Base-by-base conservation (phyloP, 2,329 filamentous ascomycete species). In the Gnomoniopsis smithogilvyi region DNA sequence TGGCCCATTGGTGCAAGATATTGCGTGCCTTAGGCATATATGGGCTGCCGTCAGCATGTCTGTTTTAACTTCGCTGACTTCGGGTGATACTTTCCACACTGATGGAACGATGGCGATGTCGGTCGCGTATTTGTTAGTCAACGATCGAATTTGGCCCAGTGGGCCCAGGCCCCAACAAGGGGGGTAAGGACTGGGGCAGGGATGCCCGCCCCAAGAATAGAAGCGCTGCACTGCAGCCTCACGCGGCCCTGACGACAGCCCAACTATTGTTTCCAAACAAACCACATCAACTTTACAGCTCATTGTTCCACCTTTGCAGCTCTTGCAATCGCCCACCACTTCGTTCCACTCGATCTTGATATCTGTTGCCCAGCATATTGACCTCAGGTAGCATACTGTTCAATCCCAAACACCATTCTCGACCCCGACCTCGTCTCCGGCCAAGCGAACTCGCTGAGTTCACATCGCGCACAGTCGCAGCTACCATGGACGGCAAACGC, bases 401-500 rank as follows among this genome's bases (percentile, higher is more conserved):
- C 62, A 70, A 76, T 41, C 69, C 67, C 7, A 64, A 63, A 62
- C 68, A 70, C 63, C 74, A 73, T n/a, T 69, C 70, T 22, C 66
- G 64, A 43, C 67, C 41, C 12, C 41, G 19, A n/a, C 17, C 17
- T 26, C 41, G 34, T 22, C n/a, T 51, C 8, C 19, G 4, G 15
- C 41, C 6, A 17, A 21, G 19, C n/a, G 41, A 45, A 14, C 41
- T 45, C 41, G 17, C 41, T 3, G 17, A 45, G 8, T 22, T 15
- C 41, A 46, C 45, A 22, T 24, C 45, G 21, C 19, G 11, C 3
- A 47, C 45, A n/a, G 7, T 24, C n/a, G 48, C 30, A 47, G 19
- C n/a, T 38, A 63, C 61, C 56, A 98, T 98, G 94, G 94, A 97
- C 76, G 90, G 91, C 71, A 91, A 96, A 74, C 83, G 90, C 70